Evolutionary conservation across 2,329 filamentous ascomycete genomes (phyloP), one percentile per base, ranked within the genome.

Genomic region (Nothopassalora personata): DNA sequence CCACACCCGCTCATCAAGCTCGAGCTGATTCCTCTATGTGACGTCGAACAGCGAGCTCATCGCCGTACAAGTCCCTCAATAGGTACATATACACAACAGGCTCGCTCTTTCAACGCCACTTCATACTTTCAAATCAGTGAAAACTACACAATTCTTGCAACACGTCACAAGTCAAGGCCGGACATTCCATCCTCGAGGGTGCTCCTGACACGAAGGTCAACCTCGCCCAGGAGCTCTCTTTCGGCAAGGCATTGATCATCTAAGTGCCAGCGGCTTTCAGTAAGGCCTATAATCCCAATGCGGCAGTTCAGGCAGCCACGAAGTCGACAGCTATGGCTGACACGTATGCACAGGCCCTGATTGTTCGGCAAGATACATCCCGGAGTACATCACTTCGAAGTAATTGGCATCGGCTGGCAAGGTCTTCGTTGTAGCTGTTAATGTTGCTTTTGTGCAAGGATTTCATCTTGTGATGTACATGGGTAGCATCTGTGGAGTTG

Each of bases 161-260:
- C 19, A 49, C 19, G 30, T 51, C 49, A 18, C 19, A 34, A 65
- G 88, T 97, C 72, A 83, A 88, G 69, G 86, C 86, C 60, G 92
- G 92, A 70, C 91, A 97, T 74, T 77, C 81, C 66, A 80, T 97
- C 53, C 83, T 96, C 67, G 87, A 97, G 78, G 83, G 84, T 76
- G 91, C 88, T n/a, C 93, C 93, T 0, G 91, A 89, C 61, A 95
- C 91, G 56, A 94, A 92, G 77, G 86, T 97, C 75, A 93, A 90
- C 76, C 82, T 97, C 60, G 85, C 89, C 67, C 83, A 88, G 64
- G 90, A 95, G 78, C 82, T 95, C 64, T 56, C 62, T 10, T 68
- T 67, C 28, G 86, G 84, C 64, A 89, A 90, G 71, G 91, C 89
- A 59, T 77, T 97, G 68, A 87, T 97, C 72, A 83, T 97, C 66